Evolutionary conservation across 345 rosid species (phyloP), one percentile per base, ranked within the genome.

Genomic region (Hirschfeldia incana): DNA sequence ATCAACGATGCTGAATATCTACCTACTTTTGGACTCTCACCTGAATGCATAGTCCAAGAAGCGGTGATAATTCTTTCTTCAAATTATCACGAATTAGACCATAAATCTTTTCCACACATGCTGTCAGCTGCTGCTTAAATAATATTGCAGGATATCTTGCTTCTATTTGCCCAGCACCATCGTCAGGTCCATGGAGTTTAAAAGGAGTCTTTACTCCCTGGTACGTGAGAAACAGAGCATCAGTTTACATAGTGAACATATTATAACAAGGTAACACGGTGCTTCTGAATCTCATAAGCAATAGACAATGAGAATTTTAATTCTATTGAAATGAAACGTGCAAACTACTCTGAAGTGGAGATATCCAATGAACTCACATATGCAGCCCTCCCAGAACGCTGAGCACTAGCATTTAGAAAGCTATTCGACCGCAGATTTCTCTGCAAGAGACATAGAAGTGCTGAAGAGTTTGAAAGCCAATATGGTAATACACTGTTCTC

Each of bases 101-200:
- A 86, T 92, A 94, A 12, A 94, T 92, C 88, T 94, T 94, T 89
- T 94, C 99, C 65, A 94, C 97, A 82, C 96, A 94, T 79, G 99
- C 94, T 64, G 98, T 94, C 67, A 94, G 79, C 76, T 94, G 99
- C 85, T 94, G 99, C 80, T 94, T 94, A 73, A 94, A 94, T 59
- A 94, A 82, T 67, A 93, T 86, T 9, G 97, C 98, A 29, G 99
- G 99, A 82, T 89, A 94, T 89, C 96, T 93, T 76, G 99, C 98
- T 83, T 94, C 99, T 77, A 91, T 82, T 74, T 88, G 95, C n/a
- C 93, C 82, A 70, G 79, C 60, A 64, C 93, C 89, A 88, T 89
- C 93, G 3, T 91, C 98, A 79, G 81, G 80, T 72, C 92, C 97
- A 74, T 80, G 84, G 78, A 78, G 79, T 85, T 87, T 92, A 78